Percentiles rank a stretch among this genome's conserved stretches.
These are phyloP conservation scores for Blastobotrys petasosporus DNA, from an alignment of 1,139 yeast species.

Conservation along the genomic window DNA sequence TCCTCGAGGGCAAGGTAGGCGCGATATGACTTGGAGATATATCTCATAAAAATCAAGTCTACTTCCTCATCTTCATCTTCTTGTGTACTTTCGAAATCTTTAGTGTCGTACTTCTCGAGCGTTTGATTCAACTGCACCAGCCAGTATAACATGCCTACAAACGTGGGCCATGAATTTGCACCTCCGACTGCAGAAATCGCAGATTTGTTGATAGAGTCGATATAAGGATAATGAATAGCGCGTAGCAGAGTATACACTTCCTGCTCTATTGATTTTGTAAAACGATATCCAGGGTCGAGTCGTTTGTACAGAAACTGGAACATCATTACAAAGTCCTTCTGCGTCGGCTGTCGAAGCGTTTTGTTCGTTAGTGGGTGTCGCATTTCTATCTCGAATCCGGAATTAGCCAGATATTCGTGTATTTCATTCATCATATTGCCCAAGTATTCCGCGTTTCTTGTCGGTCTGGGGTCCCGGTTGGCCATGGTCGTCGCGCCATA, in stretches of 20 bases:
- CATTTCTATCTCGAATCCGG: constrained; percentile 68
- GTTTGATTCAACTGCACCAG: constrained; percentile 52
- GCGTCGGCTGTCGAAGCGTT: constrained; percentile 74
- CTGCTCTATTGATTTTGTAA: constrained; percentile 61
- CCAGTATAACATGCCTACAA: constrained; percentile 81
- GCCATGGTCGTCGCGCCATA: constrained; percentile 8
- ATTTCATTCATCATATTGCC: constrained; percentile 45
- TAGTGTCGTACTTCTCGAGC: constrained; percentile 40
- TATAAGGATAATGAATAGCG: constrained; percentile 67
- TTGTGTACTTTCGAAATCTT: constrained; percentile 33
- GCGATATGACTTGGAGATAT: constrained; percentile 60
- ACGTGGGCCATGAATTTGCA: constrained; percentile 71
- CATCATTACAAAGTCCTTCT: constrained; percentile 71
- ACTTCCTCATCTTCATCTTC: constrained; percentile 37
- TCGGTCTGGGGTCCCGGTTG: constrained; percentile 64
- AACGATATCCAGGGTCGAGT: constrained; percentile 73
- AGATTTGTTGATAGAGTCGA: constrained; percentile 72
- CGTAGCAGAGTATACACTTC: constrained; percentile 69
- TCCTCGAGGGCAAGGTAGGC: constrained; percentile 54
- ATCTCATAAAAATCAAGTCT: constrained; percentile 60
- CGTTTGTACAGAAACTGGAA: constrained; percentile 74
- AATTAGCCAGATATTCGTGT: constrained; percentile 53
- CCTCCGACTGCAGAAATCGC: constrained; percentile 93
- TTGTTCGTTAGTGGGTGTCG: constrained; percentile 62
- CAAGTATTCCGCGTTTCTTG: constrained; percentile 68